These are phyloP conservation scores for Penicillium bialowiezense DNA, from an alignment of 495 filamentous ascomycete species.

Conservation along the genomic window DNA sequence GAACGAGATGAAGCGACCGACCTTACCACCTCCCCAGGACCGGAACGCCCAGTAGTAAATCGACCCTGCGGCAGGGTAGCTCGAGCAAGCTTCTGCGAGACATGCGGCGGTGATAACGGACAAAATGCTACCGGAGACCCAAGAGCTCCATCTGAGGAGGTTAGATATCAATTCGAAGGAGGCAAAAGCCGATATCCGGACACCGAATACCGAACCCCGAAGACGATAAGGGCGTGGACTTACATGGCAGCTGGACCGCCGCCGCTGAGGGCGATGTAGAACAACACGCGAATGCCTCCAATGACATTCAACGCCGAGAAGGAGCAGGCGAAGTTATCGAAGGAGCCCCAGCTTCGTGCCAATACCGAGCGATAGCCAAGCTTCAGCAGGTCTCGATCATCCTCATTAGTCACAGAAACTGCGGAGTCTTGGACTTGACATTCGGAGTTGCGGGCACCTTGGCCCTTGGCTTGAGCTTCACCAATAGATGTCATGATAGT, in stretches of 20 bases:
- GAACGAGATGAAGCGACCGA: slow-evolving; percentile 32
- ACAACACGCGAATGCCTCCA: slow-evolving; percentile 33
- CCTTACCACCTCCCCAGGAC: slow-evolving; percentile 29
- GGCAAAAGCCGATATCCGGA: background rate
- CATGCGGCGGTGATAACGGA: slow-evolving; percentile 35
- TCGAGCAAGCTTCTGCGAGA: slow-evolving; percentile 35
- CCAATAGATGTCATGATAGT: background rate
- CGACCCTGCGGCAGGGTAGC: slow-evolving; percentile 33
- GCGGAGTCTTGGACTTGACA: slow-evolving; percentile 1
- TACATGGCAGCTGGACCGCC: slow-evolving; percentile 35
- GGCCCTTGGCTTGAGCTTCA: slow-evolving; percentile 10
- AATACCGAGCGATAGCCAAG: slow-evolving; percentile 33
- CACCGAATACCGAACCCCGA: background rate
- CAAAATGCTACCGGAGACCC: slow-evolving; percentile 33
- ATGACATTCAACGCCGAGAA: slow-evolving; percentile 34
- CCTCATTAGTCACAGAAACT: slow-evolving; percentile 22
- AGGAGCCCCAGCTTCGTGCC: slow-evolving; percentile 28
- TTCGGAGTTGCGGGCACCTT: slow-evolving; percentile 4
- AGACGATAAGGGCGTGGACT: background rate
- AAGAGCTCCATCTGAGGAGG: slow-evolving; percentile 27
- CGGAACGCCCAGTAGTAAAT: slow-evolving; percentile 41
- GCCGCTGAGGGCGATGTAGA: slow-evolving; percentile 32
- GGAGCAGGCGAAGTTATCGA: slow-evolving; percentile 36
- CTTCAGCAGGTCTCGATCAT: slow-evolving; percentile 32
- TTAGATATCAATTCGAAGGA: slow-evolving; percentile 2